phyloP scores from a whole-genome alignment of 768 basidiomycete species.

The Pleurotus giganteus region DNA sequence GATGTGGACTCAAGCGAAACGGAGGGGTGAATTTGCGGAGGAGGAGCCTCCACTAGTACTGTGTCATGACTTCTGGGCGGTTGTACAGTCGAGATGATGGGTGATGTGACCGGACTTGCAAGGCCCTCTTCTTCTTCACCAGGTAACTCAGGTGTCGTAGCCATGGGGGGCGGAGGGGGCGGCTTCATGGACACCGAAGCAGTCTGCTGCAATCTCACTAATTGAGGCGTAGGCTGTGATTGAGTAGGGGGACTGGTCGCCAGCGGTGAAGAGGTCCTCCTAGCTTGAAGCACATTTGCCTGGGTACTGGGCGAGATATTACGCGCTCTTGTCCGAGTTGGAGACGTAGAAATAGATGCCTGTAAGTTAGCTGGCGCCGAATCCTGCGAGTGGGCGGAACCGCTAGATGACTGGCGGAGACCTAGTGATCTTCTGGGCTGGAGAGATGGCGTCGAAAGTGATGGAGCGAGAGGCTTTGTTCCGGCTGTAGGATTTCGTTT shows the following conservation, averaged over 20 bases:
- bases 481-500: constrained; percentile 37
- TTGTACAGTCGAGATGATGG: neutral
- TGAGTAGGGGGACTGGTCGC: neutral
- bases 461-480: neutral
- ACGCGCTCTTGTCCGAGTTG: neutral
- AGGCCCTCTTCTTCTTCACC: neutral
- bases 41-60: neutral
- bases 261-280: constrained; percentile 6
- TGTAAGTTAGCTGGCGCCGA: neutral
- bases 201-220: constrained; percentile 1
- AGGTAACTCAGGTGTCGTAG: constrained; percentile 1
- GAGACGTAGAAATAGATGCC: neutral
- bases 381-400: constrained; percentile 3
- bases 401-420: constrained; percentile 4
- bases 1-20: constrained; percentile 1
- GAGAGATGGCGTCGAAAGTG: neutral
- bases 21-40: neutral
- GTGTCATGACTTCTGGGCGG: neutral
- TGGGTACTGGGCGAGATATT: constrained; percentile 7
- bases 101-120: neutral
- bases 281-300: neutral
- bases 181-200: constrained; percentile 7
- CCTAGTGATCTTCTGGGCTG: constrained; percentile 3
- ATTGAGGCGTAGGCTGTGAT: neutral
- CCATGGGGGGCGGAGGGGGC: neutral